phyloP scores from a whole-genome alignment of 495 filamentous ascomycete genomes.

The Immersiella caudata region DNA sequence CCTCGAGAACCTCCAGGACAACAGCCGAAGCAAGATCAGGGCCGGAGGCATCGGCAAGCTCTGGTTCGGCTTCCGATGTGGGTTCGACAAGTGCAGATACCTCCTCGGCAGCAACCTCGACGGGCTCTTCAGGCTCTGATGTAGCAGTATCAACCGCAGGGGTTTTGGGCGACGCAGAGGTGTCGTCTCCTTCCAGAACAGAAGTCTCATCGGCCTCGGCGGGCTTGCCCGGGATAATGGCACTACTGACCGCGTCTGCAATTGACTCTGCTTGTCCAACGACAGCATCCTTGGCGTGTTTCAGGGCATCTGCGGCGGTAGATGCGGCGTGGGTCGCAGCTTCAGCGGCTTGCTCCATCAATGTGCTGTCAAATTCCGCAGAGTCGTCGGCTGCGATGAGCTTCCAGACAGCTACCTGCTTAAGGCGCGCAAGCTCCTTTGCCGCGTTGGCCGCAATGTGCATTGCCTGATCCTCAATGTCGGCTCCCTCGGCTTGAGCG shows the following conservation, averaged over 20 bases:
- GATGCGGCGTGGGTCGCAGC: slow-evolving; percentile 12
- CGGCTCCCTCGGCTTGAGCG: slow-evolving; percentile 68
- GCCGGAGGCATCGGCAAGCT: slow-evolving; percentile 17
- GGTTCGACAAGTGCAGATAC: slow-evolving; percentile 28
- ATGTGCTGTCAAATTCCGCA: slow-evolving; percentile 68
- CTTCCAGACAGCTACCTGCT: slow-evolving; percentile 86
- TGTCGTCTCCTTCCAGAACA: too few relatives aligned
- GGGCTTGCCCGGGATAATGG: not conserved
- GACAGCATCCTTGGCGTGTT: slow-evolving; percentile 24
- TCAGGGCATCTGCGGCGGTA: slow-evolving; percentile 19
- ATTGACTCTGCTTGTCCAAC: slow-evolving; percentile 26
- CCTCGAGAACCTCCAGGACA: slow-evolving; percentile 28
- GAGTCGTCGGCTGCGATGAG: slow-evolving; percentile 72
- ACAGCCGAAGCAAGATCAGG: slow-evolving; percentile 29
- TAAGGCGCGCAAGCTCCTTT: slow-evolving; percentile 78
- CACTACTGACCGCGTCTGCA: slow-evolving; percentile 16
- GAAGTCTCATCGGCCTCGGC: not conserved
- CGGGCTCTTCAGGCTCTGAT: not conserved
- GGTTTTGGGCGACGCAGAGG: not conserved
- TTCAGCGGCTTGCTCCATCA: slow-evolving; percentile 48
- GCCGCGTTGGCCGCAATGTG: slow-evolving; percentile 76
- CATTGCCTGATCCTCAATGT: slow-evolving; percentile 78
- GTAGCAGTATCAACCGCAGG: not conserved
- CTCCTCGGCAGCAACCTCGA: slow-evolving; percentile 22
- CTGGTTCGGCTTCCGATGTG: slow-evolving; percentile 19